Percentiles rank a stretch among this genome's conserved stretches.
Conservation (phyloP, 768 basidiomycete genomes). For the Auricularia heimuer region DNA sequence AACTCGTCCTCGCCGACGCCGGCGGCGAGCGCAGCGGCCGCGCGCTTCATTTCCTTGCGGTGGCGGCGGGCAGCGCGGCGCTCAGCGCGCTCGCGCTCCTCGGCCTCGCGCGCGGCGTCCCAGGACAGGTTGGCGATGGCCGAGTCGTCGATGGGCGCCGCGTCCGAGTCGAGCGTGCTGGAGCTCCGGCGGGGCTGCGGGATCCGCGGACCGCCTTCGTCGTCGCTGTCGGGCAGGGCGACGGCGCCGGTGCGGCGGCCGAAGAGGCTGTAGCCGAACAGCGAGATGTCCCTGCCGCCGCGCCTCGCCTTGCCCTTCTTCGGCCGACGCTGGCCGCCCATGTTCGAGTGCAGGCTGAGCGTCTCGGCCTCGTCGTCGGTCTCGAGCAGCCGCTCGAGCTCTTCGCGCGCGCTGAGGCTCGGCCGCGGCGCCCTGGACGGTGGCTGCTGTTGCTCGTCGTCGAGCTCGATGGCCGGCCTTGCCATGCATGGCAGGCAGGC, state of each 20-base stretch:
- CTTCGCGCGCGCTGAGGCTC: constrained; percentile 24
- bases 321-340: constrained; percentile 30
- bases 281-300: constrained; percentile 25
- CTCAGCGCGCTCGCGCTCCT: constrained; percentile 34
- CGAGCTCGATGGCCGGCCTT: constrained; percentile 12
- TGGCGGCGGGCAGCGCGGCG: constrained; percentile 32
- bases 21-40: constrained; percentile 26
- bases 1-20: constrained; percentile 33
- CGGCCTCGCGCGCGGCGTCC: constrained; percentile 28
- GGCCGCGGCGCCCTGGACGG: constrained; percentile 17
- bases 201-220: constrained; percentile 19
- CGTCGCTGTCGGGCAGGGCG: constrained; percentile 50
- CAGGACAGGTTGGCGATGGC: constrained; percentile 42
- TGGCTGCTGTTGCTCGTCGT: constrained; percentile 30
- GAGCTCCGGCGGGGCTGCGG: constrained; percentile 19
- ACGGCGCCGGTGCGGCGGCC: constrained; percentile 42
- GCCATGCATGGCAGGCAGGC: constrained; percentile 53
- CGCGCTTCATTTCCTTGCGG: constrained; percentile 34
- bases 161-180: constrained; percentile 58
- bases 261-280: constrained; percentile 62
- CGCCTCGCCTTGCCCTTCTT: constrained; percentile 23
- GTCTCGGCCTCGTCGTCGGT: constrained; percentile 47
- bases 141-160: constrained; percentile 50
- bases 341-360: constrained; percentile 58
- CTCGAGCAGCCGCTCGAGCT: constrained; percentile 43